Conservation (phyloP, 305 asterid species). For the Solanum hybrid region DNA sequence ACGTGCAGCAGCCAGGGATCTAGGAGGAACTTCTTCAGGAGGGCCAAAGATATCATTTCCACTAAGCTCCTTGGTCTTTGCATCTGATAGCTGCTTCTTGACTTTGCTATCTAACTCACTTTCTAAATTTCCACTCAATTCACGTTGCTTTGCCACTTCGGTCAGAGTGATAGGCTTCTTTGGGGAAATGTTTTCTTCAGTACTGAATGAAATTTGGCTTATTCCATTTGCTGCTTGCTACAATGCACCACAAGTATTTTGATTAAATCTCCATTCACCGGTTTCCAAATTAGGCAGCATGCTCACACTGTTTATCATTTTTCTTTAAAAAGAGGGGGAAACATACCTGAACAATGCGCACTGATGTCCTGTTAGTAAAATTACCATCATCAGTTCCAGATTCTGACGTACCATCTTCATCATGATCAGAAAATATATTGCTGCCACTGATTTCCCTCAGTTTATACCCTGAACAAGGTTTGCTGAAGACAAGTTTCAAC, state of each 20-base stretch:
- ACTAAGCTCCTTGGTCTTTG: constrained; percentile 67
- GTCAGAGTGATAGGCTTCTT: constrained; percentile 70
- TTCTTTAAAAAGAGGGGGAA: background rate
- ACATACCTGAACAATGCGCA: constrained; percentile 79
- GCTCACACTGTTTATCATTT: background rate
- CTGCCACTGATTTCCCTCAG: constrained; percentile 83
- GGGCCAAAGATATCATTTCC: constrained; percentile 89
- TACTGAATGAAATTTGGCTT: constrained; percentile 85
- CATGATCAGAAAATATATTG: constrained; percentile 54
- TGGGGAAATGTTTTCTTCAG: constrained; percentile 67
- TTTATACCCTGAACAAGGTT: constrained; percentile 76
- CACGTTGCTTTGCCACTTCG: constrained; percentile 91
- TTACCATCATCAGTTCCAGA: constrained; percentile 39
- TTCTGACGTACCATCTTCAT: constrained; percentile 41
- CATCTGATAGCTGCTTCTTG: constrained; percentile 58
- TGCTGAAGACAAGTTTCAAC: constrained; percentile 36
- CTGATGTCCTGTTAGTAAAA: constrained; percentile 57
- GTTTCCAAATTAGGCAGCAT: background rate
- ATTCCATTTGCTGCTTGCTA: constrained; percentile 84
- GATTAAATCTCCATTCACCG: background rate
- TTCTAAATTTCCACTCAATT: constrained; percentile 73
- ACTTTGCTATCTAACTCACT: constrained; percentile 46
- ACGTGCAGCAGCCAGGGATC: constrained; percentile 49
- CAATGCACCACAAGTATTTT: background rate
- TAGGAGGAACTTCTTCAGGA: constrained; percentile 52